A percentile compares a stretch with the other conserved stretches of the same genome.
Conservation (phyloP, 345 rosid species). For the Jatropha curcas region DNA sequence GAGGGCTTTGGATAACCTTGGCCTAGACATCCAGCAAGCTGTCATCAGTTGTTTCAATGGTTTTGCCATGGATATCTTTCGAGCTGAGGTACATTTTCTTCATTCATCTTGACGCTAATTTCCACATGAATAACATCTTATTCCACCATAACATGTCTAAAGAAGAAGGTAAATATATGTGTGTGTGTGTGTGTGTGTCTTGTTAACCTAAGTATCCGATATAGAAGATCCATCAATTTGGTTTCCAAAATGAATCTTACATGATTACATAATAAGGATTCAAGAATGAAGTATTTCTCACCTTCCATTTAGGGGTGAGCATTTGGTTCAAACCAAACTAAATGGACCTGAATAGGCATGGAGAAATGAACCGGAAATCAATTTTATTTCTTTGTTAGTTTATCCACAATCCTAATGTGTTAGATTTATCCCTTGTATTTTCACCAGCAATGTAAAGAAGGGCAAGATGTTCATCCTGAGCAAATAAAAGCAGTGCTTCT, state of each 20-base stretch:
- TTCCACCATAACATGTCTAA: background rate
- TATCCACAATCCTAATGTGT: no score
- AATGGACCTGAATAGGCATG: no score
- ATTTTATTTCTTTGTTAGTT: no score
- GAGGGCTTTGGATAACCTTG: conserved; percentile 94
- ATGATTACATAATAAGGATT: background rate
- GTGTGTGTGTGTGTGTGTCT: no score
- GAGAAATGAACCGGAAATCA: no score
- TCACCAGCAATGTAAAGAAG: conserved; percentile 86
- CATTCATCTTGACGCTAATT: background rate
- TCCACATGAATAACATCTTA: background rate
- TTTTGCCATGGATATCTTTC: conserved; percentile 94
- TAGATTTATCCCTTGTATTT: background rate
- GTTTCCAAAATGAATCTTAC: background rate
- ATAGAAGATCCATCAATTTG: background rate
- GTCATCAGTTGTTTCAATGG: conserved; percentile 98
- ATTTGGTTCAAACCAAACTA: no score
- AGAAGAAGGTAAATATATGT: no score
- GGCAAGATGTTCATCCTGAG: conserved; percentile 79
- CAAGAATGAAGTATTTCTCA: no score
- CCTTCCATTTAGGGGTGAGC: no score
- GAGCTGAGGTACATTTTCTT: conserved; percentile 81
- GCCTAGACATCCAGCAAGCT: conserved; percentile 95
- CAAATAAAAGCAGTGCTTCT: conserved; percentile 91
- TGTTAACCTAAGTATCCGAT: no score